Conservation (phyloP, 2,329 filamentous ascomycete species). For the Chaetomium sp. region DNA sequence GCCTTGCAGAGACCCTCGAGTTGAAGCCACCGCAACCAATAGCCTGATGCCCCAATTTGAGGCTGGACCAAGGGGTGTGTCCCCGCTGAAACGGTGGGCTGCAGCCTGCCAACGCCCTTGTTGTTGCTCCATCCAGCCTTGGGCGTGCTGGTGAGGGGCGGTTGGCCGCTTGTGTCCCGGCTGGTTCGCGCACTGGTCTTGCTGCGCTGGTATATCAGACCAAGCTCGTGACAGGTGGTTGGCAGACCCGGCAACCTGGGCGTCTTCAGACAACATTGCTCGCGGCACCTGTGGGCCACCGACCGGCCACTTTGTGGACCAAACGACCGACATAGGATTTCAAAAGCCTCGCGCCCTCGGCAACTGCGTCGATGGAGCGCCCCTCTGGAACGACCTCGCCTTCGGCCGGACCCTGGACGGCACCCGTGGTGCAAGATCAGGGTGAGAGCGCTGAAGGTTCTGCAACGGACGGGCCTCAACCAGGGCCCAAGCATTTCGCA, state of each 20-base stretch:
- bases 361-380: constrained; percentile 3
- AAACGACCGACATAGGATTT: neutral
- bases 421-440: constrained; percentile 3
- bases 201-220: neutral
- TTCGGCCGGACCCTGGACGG: neutral
- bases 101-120: constrained; percentile 13
- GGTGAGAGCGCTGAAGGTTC: constrained; percentile 4
- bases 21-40: constrained; percentile 12
- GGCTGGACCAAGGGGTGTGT: neutral
- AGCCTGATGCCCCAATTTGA: neutral
- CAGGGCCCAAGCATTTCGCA: constrained; percentile 14
- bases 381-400: neutral
- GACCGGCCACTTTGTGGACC: neutral
- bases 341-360: neutral
- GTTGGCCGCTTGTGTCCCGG: neutral
- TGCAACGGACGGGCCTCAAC: constrained; percentile 15
- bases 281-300: neutral
- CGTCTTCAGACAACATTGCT: neutral
- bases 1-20: neutral
- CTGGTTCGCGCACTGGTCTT: constrained; percentile 9
- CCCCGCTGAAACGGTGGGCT: neutral
- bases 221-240: neutral
- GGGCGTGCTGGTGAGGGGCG: neutral
- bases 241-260: neutral
- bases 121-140: constrained; percentile 4